Evolutionary conservation across 129 eudicot species (phyloP).

Genomic region (Flaveria ramosissima): DNA sequence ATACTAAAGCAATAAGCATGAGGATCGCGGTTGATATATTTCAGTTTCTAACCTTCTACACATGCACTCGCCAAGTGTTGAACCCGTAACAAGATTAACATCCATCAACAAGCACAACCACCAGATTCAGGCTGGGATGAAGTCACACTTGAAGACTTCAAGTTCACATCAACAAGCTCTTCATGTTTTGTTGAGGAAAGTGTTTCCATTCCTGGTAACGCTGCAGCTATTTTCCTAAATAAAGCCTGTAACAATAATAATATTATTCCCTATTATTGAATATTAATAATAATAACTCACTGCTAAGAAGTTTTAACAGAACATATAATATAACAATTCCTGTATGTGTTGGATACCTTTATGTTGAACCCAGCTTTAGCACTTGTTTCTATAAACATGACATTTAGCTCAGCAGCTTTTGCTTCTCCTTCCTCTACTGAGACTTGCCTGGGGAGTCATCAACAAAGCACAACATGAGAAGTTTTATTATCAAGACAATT

Average conservation of each 20-base stretch:
- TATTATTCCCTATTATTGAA: not conserved
- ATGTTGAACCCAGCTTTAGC: conserved; percentile 72
- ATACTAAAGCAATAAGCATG: conserved; percentile 16
- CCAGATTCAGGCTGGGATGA: conserved; percentile 46
- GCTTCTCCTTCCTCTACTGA: conserved; percentile 72
- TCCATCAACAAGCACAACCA: conserved; percentile 43
- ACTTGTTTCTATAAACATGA: conserved; percentile 70
- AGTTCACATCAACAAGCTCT: conserved; percentile 64
- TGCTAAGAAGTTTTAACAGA: not conserved
- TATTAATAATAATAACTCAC: not conserved
- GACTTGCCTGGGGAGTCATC: conserved; percentile 51
- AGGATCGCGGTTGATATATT: conserved; percentile 11
- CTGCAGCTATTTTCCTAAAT: conserved; percentile 66
- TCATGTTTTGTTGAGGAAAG: conserved; percentile 62
- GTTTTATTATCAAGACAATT: conserved; percentile 1
- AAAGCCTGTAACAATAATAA: conserved; percentile 40
- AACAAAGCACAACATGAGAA: conserved; percentile 21
- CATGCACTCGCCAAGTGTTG: conserved; percentile 18
- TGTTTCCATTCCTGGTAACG: conserved; percentile 76
- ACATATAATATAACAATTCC: not conserved
- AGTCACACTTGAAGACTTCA: conserved; percentile 43
- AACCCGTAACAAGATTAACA: conserved; percentile 19
- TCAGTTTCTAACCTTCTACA: conserved; percentile 2
- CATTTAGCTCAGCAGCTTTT: conserved; percentile 54
- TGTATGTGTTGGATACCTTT: conserved; percentile 38